Percentiles rank a stretch among this genome's conserved stretches.
phyloP scores from a whole-genome alignment of 2,329 filamentous ascomycete genomes.

The Dothideomycetidae sp. region DNA sequence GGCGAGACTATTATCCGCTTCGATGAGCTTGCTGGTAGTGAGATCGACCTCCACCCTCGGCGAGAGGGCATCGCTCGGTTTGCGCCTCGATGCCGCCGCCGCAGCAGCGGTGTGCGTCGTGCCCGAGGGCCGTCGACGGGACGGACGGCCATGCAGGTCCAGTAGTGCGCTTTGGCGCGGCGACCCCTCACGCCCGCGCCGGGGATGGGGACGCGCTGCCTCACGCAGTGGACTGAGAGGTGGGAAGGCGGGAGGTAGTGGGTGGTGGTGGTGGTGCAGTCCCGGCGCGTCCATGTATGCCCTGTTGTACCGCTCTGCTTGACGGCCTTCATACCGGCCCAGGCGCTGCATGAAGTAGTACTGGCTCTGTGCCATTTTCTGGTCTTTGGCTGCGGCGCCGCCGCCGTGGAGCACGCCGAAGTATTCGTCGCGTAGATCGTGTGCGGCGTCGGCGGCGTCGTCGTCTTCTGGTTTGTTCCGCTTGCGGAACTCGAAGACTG shows the following conservation, averaged over 20 bases:
- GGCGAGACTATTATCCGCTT: constrained; percentile 10
- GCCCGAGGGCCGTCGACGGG: background rate
- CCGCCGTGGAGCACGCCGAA: constrained; percentile 57
- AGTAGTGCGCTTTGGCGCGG: constrained; percentile 10
- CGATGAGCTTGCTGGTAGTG: constrained; percentile 13
- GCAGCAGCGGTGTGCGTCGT: too few species aligned
- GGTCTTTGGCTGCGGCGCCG: constrained; percentile 36
- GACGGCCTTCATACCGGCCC: constrained; percentile 11
- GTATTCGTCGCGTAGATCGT: constrained; percentile 68
- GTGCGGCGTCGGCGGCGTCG: constrained; percentile 24
- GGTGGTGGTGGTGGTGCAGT: too few species aligned
- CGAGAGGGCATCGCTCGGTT: background rate
- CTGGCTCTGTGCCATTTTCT: constrained; percentile 96
- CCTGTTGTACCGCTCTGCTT: constrained; percentile 9
- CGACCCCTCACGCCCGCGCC: constrained; percentile 1
- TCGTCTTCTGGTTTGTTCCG: constrained; percentile 40
- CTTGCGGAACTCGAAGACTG: constrained; percentile 92
- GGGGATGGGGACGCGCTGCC: background rate
- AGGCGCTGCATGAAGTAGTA: constrained; percentile 68
- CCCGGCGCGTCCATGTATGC: background rate
- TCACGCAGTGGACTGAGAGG: constrained; percentile 10
- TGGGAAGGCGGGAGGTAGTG: constrained; percentile 12
- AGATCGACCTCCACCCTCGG: constrained; percentile 7
- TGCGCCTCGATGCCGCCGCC: background rate
- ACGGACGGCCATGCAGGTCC: constrained; percentile 8